Base-by-base conservation (phyloP, 805 yeast species). In the Candida nitratophila region DNA sequence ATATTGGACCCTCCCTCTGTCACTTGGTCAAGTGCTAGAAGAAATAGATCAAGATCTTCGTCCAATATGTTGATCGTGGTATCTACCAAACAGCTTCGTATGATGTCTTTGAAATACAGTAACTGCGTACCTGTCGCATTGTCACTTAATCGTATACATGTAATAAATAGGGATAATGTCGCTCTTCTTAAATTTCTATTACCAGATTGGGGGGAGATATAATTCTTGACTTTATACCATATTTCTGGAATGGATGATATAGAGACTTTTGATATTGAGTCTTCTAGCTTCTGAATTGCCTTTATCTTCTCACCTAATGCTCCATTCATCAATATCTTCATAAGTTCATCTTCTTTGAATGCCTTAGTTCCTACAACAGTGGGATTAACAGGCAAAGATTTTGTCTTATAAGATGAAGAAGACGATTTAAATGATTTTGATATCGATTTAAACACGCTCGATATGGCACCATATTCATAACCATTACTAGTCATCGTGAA, bases 211-310 rank as follows among this genome's bases (percentile, higher is more conserved):
- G 64, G 56, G 7, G 65, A 65, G 41, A 85, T 69, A 57, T 82
- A 61, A 41, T 72, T 76, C 47, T 75, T 66, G 0, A 83, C 81
- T 42, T 79, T 63, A 57, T 81, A 78, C 96, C 96, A 87, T 1
- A 86, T 69, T 48, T 84, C 89, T 0, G 86, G 80, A 4, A 86
- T 70, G 2, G 83, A 74, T 0, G 81, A 69, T 2, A 79, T 71
- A 3, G 81, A 66, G 41, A 70, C 71, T 40, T 70, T 74, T 20
- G 71, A 71, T 2, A 86, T 60, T 3, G 77, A 66, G 2, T 70
- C 70, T 7, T 74, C 63, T 36, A 87, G 60, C 19, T 70, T 60
- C 2, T 65, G 66, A 0, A 85, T 79, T 0, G 84, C 79, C 1
- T 71, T 65, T 1, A 74, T 66, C 47, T 81, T 64, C 17, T 56